Conservation (phyloP, 345 rosid species). For the Aquilaria sinensis region DNA sequence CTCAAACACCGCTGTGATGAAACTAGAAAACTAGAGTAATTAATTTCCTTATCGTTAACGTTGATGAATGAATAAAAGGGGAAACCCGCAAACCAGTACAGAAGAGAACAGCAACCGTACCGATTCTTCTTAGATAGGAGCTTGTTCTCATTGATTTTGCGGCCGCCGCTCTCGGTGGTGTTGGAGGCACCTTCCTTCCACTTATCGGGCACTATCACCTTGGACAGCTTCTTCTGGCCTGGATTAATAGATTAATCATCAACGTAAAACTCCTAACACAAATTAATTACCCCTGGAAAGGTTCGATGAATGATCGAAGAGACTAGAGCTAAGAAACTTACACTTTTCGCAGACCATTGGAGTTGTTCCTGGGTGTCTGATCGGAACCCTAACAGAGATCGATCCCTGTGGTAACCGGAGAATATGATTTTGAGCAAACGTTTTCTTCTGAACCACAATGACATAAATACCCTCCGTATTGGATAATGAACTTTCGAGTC, state of each 20-base stretch:
- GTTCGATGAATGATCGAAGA: neutral
- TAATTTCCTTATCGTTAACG: too few species aligned
- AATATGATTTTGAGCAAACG: too few species aligned
- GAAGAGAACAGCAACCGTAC: constrained; percentile 14
- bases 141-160: constrained; percentile 95
- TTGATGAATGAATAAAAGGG: too few species aligned
- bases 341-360: constrained; percentile 95
- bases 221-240: constrained; percentile 94
- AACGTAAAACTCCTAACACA: neutral
- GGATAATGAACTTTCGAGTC: too few species aligned
- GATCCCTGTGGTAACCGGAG: too few species aligned
- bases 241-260: constrained; percentile 5
- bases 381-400: constrained; percentile 21
- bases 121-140: constrained; percentile 89
- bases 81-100: too few species aligned
- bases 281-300: neutral
- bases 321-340: constrained; percentile 21
- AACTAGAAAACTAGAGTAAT: too few species aligned
- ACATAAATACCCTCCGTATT: too few species aligned
- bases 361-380: neutral
- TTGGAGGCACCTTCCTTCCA: constrained; percentile 99
- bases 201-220: constrained; percentile 97
- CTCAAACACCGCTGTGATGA: too few species aligned
- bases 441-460: too few species aligned
- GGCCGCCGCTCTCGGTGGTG: constrained; percentile 90